Evolutionary conservation across 257 asterid species (phyloP).

Genomic region (Sherardia arvensis): DNA sequence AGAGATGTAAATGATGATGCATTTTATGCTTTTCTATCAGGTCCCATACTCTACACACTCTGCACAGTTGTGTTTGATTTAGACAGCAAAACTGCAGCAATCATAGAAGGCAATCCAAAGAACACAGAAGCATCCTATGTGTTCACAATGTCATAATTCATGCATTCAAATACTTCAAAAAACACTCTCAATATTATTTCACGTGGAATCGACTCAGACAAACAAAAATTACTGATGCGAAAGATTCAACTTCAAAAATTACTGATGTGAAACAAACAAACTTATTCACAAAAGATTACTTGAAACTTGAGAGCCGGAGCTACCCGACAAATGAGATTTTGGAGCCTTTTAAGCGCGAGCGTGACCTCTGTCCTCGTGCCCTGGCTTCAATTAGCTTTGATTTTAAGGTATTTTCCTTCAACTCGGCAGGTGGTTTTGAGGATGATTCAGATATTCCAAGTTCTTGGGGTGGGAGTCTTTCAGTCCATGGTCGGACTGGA

Average conservation of each 20-base stretch:
- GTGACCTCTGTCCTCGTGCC: conserved; percentile 60
- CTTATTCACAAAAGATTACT: conserved; percentile 22
- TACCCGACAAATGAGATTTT: conserved; percentile 23
- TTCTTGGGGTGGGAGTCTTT: conserved; percentile 52
- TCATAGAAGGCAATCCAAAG: conserved; percentile 30
- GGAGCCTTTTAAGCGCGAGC: conserved; percentile 67
- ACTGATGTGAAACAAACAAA: not conserved
- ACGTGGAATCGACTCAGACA: not conserved
- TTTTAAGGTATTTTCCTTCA: conserved; percentile 60
- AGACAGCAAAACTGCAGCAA: conserved; percentile 24
- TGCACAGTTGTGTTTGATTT: conserved; percentile 29
- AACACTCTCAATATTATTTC: not conserved
- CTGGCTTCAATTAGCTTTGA: conserved; percentile 74
- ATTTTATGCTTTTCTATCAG: conserved; percentile 24
- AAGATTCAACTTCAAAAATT: conserved; percentile 1
- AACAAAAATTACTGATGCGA: conserved; percentile 1
- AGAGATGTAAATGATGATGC: not conserved
- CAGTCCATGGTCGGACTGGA: conserved; percentile 72
- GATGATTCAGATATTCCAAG: conserved; percentile 39
- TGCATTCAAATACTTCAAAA: not conserved
- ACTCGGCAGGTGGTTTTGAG: conserved; percentile 49
- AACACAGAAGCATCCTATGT: conserved; percentile 16
- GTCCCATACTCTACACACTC: conserved; percentile 49
- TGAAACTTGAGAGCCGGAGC: conserved; percentile 3
- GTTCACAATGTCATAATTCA: conserved; percentile 16